These are phyloP conservation scores for Fagus sylvatica DNA, from an alignment of 306 rosid genomes.

Conservation along the genomic window DNA sequence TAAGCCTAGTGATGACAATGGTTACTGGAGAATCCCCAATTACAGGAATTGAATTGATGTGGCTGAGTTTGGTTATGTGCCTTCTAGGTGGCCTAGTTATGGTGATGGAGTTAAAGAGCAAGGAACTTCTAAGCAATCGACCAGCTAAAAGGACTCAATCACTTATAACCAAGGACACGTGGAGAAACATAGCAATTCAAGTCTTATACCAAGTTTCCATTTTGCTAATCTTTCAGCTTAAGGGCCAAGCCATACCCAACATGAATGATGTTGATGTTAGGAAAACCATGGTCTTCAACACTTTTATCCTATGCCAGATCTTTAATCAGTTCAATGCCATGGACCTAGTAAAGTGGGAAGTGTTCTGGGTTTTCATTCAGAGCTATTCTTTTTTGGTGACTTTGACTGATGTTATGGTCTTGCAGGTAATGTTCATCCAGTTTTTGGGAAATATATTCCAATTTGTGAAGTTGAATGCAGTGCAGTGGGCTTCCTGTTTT, in stretches of 20 bases:
- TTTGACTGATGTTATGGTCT: constrained; percentile 29
- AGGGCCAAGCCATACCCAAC: constrained; percentile 24
- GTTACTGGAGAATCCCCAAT: constrained; percentile 57
- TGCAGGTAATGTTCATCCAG: constrained; percentile 51
- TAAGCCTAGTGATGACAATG: constrained; percentile 41
- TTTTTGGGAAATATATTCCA: constrained; percentile 25
- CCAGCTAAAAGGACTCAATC: constrained; percentile 21
- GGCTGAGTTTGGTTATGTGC: constrained; percentile 48
- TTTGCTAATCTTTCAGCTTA: constrained; percentile 35
- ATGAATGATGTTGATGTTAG: constrained; percentile 18
- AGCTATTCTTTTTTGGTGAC: constrained; percentile 38
- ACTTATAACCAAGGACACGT: constrained; percentile 32
- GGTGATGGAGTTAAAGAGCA: constrained; percentile 43
- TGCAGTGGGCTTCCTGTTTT: constrained; percentile 48
- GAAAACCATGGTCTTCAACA: constrained; percentile 57
- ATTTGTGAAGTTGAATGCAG: constrained; percentile 39
- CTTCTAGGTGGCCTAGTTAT: constrained; percentile 57
- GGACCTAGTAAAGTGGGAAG: constrained; percentile 32
- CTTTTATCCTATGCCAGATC: constrained; percentile 55
- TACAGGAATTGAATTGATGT: constrained; percentile 44
- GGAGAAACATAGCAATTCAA: constrained; percentile 45
- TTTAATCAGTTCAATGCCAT: constrained; percentile 47
- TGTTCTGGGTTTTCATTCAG: constrained; percentile 23
- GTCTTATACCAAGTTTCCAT: constrained; percentile 44
- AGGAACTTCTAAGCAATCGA: constrained; percentile 17